Base-by-base conservation (phyloP, 306 rosid genomes). In the Quillaja saponaria region DNA sequence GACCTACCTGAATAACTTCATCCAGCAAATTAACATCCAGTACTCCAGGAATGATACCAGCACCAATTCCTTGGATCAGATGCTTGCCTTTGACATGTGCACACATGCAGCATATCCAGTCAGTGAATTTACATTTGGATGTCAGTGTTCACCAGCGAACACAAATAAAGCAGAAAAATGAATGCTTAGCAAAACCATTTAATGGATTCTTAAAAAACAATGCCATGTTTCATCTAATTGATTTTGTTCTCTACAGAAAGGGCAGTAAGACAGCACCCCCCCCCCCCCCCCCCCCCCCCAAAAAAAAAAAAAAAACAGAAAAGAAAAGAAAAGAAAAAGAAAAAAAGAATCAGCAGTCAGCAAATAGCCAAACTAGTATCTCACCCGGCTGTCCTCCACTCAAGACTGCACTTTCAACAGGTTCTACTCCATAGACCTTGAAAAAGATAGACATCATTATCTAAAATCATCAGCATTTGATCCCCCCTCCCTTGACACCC, bases 341-440 rank as follows among this genome's bases (percentile, higher is more conserved):
- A 53, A 6, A 15, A 41, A 46, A 55, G 41, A 61, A 28, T 5
- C 40, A 10, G 56, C 40, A 46, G 45, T 5, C 0, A 52, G 20
- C 12, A 15, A 13, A 40, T 18, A 34, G 19, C 40, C 20, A 60
- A 25, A 61, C 35, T 45, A 19, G 39, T 58, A 15, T 68, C 79
- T 77, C 75, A 91, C 96, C 88, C 57, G 80, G 79, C 25, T 53
- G 34, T 81, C 95, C 96, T 74, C 98, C 95, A 67, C 31, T 84
- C 73, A 91, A 70, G 57, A 86, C 80, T 35, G 95, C 76, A 78
- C 96, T 91, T 76, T 88, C 96, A 37, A 28, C 58, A 28, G 96
- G 96, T 77, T 91, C 95, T 48, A 91, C 83, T 33, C 88, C 96
- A 69, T 79, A 82, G 15, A 91, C 71, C 98, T 84, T n/a, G n/a